Evolutionary conservation across 2,329 filamentous ascomycete species (phyloP).

Genomic region (Stemphylium beticola): DNA sequence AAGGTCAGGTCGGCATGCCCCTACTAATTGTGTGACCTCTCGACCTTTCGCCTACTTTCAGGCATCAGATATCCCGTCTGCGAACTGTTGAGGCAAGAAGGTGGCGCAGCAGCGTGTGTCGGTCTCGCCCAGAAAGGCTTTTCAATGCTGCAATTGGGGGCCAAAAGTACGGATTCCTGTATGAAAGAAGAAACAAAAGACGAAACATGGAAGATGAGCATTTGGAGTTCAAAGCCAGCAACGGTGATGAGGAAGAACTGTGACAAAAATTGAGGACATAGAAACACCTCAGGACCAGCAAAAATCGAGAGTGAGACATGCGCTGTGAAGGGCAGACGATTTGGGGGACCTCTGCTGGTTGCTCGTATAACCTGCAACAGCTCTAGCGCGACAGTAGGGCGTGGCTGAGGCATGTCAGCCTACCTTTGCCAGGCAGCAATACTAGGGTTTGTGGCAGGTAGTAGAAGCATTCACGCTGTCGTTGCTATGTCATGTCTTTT

Average conservation of each 20-base stretch:
- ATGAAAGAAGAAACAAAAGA: background rate
- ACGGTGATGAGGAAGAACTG: too few species aligned
- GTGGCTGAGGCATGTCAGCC: slow-evolving; percentile 13
- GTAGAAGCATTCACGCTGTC: background rate
- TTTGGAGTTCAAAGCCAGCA: background rate
- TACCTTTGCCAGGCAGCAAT: slow-evolving; percentile 8
- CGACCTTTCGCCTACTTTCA: slow-evolving; percentile 9
- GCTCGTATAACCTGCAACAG: background rate
- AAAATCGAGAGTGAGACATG: background rate
- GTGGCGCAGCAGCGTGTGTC: slow-evolving; percentile 13
- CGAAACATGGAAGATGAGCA: background rate
- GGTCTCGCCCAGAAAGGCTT: background rate
- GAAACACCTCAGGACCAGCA: background rate
- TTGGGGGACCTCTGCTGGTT: background rate
- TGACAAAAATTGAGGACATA: background rate
- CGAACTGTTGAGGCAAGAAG: slow-evolving; percentile 14
- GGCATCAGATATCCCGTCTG: slow-evolving; percentile 4
- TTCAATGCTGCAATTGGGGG: slow-evolving; percentile 7
- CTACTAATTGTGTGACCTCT: background rate
- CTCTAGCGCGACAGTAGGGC: slow-evolving; percentile 1
- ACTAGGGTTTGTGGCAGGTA: background rate
- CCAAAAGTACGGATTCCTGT: slow-evolving; percentile 1
- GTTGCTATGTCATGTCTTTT: slow-evolving; percentile 4
- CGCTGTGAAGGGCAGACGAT: background rate
- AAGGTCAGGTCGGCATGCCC: background rate